Conservation (phyloP, 2,329 filamentous ascomycete genomes). For the Cordyceps pruinosa region DNA sequence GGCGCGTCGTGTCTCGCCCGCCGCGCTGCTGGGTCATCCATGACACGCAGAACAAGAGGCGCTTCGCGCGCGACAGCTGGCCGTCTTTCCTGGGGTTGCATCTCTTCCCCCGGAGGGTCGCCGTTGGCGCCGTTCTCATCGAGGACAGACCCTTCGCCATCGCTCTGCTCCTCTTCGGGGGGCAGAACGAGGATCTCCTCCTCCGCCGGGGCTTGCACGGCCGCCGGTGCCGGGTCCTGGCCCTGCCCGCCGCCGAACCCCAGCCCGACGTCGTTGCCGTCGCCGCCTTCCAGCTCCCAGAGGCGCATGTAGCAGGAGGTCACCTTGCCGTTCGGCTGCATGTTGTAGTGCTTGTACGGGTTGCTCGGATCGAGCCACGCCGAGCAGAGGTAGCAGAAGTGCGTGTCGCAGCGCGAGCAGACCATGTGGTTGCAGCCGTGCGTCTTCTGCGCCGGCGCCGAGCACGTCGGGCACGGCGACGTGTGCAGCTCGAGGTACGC, state of each 20-base stretch:
- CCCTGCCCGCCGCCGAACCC: constrained; percentile 34
- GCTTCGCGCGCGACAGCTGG: constrained; percentile 47
- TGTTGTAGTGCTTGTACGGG: constrained; percentile 86
- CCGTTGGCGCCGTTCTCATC: constrained; percentile 1
- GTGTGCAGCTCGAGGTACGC: constrained; percentile 79
- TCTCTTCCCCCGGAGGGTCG: background rate
- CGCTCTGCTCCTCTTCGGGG: constrained; percentile 26
- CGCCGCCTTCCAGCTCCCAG: constrained; percentile 83
- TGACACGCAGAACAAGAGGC: constrained; percentile 49
- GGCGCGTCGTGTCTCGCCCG: background rate
- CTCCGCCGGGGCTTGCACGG: constrained; percentile 13
- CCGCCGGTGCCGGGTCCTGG: constrained; percentile 15
- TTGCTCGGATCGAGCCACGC: constrained; percentile 76
- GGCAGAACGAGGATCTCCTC: constrained; percentile 19
- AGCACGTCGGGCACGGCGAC: constrained; percentile 83
- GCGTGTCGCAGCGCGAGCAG: constrained; percentile 79
- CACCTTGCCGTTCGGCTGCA: constrained; percentile 39
- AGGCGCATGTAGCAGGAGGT: constrained; percentile 75
- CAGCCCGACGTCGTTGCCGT: constrained; percentile 49
- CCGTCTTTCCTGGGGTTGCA: constrained; percentile 9
- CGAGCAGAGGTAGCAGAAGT: constrained; percentile 93
- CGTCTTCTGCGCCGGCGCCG: constrained; percentile 77
- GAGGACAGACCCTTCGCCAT: constrained; percentile 20
- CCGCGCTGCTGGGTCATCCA: constrained; percentile 29
- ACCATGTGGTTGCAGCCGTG: constrained; percentile 97